Evolutionary conservation across 495 filamentous ascomycete species (phyloP).

Genomic region (Copromyces sp.): DNA sequence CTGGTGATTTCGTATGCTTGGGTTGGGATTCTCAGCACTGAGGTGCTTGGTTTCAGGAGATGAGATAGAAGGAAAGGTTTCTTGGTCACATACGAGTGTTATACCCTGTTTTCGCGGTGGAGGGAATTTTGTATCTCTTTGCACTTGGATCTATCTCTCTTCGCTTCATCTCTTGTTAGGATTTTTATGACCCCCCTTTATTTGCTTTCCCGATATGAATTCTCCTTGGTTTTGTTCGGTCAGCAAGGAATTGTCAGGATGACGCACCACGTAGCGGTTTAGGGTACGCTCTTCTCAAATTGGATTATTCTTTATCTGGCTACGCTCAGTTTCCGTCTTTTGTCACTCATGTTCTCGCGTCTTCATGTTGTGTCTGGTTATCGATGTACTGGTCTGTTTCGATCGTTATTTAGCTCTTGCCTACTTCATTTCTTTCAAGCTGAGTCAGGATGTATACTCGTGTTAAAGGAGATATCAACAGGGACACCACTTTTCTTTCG

Average conservation of each 20-base stretch:
- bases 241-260: neutral
- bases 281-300: conserved; percentile 1
- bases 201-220: neutral
- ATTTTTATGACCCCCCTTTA: neutral
- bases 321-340: neutral
- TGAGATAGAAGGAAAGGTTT: neutral
- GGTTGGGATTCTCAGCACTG: neutral
- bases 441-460: neutral
- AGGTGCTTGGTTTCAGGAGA: neutral
- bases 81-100: neutral
- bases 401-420: neutral
- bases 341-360: neutral
- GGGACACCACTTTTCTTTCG: neutral
- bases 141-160: neutral
- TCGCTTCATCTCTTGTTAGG: neutral
- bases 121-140: neutral
- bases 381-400: neutral
- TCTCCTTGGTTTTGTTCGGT: neutral
- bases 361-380: too few relatives aligned
- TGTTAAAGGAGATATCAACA: neutral
- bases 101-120: neutral
- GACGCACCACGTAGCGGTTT: neutral
- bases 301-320: neutral
- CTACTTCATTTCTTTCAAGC: neutral
- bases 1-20: neutral